phyloP scores from a whole-genome alignment of 208 protist genomes.

The Trypanosoma grayi region DNA sequence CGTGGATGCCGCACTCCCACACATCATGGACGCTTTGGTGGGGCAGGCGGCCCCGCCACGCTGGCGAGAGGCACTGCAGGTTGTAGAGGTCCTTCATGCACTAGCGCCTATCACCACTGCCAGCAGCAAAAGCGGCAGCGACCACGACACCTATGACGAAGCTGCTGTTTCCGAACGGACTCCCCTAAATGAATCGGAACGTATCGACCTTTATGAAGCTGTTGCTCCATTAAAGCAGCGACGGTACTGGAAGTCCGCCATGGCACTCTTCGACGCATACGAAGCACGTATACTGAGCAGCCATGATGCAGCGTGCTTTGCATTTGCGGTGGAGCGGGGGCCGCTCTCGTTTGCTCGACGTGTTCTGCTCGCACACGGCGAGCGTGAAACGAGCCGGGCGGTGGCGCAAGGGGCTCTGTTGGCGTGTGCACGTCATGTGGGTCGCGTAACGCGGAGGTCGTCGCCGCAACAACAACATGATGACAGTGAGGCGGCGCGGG shows the following conservation, averaged over 20 bases:
- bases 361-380: conserved; percentile 25
- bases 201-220: conserved; percentile 31
- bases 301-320: conserved; percentile 49
- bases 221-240: conserved; percentile 25
- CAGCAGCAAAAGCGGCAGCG: background rate
- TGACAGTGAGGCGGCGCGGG: background rate
- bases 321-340: conserved; percentile 32
- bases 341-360: conserved; percentile 35
- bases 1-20: conserved; percentile 6
- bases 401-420: conserved; percentile 15
- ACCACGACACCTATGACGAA: background rate
- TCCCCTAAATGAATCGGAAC: conserved; percentile 33
- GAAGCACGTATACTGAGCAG: conserved; percentile 32
- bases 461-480: background rate
- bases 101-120: background rate
- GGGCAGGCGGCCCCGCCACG: conserved; percentile 19
- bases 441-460: conserved; percentile 15
- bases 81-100: conserved; percentile 17
- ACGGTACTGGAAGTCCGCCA: conserved; percentile 27
- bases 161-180: conserved; percentile 1
- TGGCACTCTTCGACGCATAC: conserved; percentile 39
- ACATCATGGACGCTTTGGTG: conserved; percentile 31
- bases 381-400: conserved; percentile 21
- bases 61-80: conserved; percentile 36
- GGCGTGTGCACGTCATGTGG: conserved; percentile 13